Evolutionary conservation across 257 asterid species (phyloP), one percentile per base, ranked within the genome.

Genomic region (Marsdenia floribunda): DNA sequence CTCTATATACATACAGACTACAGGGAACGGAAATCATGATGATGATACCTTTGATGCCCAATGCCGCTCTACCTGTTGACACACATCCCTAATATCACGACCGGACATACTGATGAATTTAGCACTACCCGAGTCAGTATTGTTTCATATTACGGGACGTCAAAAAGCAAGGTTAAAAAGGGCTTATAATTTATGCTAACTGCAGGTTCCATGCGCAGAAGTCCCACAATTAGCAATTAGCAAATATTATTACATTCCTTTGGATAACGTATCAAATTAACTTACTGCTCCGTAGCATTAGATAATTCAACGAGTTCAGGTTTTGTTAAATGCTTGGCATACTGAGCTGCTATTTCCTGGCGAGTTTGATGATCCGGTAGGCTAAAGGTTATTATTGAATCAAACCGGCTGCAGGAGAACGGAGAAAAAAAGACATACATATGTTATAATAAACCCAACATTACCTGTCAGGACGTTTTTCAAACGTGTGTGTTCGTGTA

Each of bases 11-110:
- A 50, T 68, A 71, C 42, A 46, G 33, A 67, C 15, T 8, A 65
- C 19, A 24, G 26, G 8, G 14, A 24, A 16, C 10, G 49, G 49
- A 29, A 44, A 44, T 44, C 49, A 19, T 21, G 26, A 70, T 12
- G 49, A 44, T 26, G 47, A 52, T 86, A 94, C 99, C 99, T 92
- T 94, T 53, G 99, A 94, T 67, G 98, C 99, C 98, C 99, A 94
- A 52, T 75, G 91, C 84, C 99, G 84, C 88, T 94, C 98, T 2
- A 98, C 96, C 83, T 94, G 99, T 77, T 92, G 99, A 81, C 99
- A 94, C 50, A 92, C 93, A 73, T 92, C 96, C 78, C 93, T 89
- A 71, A 92, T 92, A 83, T 92, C 98, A 52, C 98, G 91, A 57
- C 96, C 98, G 1, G 97, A 93, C 96, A 93, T 88, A 47, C 99